Conservation (phyloP, 2,329 filamentous ascomycete species). For the Sporothrix inflata region DNA sequence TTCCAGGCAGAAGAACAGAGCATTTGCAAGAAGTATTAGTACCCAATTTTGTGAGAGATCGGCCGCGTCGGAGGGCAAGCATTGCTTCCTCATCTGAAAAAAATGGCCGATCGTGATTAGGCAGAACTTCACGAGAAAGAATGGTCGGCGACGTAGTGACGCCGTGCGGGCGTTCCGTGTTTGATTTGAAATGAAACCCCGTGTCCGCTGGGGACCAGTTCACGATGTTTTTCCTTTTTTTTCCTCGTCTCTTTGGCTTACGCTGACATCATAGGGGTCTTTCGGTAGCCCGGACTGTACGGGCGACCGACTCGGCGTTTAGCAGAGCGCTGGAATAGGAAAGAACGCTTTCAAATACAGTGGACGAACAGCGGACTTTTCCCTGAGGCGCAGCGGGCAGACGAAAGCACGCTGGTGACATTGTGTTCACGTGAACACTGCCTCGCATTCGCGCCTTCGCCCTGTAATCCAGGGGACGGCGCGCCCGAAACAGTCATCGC, state of each 20-base stretch:
- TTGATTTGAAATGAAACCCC: neutral
- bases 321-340: neutral
- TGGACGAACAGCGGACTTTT: neutral
- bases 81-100: neutral
- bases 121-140: neutral
- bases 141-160: neutral
- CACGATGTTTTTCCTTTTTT: neutral
- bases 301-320: constrained; percentile 11
- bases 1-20: neutral
- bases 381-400: neutral
- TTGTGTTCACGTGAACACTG: neutral
- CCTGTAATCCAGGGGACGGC: constrained; percentile 6
- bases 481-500: neutral
- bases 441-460: neutral
- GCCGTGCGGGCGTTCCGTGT: neutral
- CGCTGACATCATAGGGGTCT: neutral
- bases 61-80: neutral
- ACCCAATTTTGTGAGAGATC: neutral
- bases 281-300: neutral
- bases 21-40: neutral
- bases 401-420: neutral
- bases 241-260: neutral
- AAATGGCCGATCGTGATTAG: neutral
- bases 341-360: neutral
- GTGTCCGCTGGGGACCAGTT: neutral